A percentile compares a stretch with the other conserved stretches of the same genome.
These are phyloP conservation scores for Geotrichum australiense DNA, from an alignment of 1,139 yeast genomes.

Conservation along the genomic window DNA sequence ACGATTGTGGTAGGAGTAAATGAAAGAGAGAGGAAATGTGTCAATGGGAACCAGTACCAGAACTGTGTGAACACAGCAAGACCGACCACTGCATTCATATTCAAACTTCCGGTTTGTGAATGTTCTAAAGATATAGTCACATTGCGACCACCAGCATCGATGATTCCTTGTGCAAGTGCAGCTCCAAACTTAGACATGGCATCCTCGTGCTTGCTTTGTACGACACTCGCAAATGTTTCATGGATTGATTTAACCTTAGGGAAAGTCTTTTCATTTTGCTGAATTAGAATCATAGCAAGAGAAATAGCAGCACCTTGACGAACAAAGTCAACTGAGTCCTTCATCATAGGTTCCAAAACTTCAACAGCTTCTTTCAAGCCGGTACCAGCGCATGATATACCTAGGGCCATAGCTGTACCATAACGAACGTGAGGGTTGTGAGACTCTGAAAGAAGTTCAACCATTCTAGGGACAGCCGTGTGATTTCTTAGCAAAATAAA, in stretches of 20 bases:
- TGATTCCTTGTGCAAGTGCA: conserved; percentile 91
- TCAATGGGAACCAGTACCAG: conserved; percentile 98
- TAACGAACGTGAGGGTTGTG: conserved; percentile 98
- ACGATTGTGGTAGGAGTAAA: conserved; percentile 88
- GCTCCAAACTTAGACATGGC: conserved; percentile 98
- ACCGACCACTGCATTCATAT: conserved; percentile 88
- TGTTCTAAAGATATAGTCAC: conserved; percentile 92
- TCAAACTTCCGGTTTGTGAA: conserved; percentile 82
- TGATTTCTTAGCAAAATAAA: conserved; percentile 86
- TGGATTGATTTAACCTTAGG: conserved; percentile 76
- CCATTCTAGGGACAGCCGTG: conserved; percentile 91
- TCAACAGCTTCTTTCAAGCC: conserved; percentile 84
- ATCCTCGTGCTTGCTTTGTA: conserved; percentile 86
- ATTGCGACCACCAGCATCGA: conserved; percentile 98
- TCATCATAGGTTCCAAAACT: conserved; percentile 84
- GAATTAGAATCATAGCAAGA: conserved; percentile 83
- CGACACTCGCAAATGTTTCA: conserved; percentile 65
- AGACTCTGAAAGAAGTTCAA: conserved; percentile 84
- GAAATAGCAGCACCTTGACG: conserved; percentile 97
- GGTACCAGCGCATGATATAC: conserved; percentile 96
- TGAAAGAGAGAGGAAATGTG: conserved; percentile 87
- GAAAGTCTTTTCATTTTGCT: conserved; percentile 79
- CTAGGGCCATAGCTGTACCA: conserved; percentile 96
- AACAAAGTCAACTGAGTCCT: conserved; percentile 94
- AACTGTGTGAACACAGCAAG: conserved; percentile 83